Conservation (phyloP, 75 land plant genomes). For the Sequoiadendron giganteum region DNA sequence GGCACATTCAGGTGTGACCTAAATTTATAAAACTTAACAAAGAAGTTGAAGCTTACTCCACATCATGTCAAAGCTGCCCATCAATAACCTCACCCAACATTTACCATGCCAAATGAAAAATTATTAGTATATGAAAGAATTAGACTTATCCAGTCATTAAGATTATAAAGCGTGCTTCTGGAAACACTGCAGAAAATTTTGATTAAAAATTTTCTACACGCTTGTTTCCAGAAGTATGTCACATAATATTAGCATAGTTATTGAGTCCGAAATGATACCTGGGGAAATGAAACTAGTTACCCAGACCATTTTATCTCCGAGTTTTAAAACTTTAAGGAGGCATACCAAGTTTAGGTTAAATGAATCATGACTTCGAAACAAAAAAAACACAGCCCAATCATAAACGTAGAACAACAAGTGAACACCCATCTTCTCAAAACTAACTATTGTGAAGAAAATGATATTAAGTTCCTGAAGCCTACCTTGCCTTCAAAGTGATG, state of each 20-base stretch:
- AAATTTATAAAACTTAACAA: not conserved
- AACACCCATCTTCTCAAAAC: not conserved
- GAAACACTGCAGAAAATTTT: no score
- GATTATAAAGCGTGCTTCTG: no score
- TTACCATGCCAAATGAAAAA: no score
- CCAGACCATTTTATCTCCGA: not conserved
- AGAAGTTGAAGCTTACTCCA: no score
- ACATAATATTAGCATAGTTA: no score
- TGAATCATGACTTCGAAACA: not conserved
- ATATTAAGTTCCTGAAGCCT: not conserved
- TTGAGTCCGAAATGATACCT: no score
- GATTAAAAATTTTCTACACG: no score
- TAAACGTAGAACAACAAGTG: not conserved
- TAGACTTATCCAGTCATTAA: no score
- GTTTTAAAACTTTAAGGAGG: not conserved
- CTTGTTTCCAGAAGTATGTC: no score
- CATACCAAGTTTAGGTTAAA: not conserved
- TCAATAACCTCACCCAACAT: no score
- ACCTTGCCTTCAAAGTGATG: conserved; percentile 93
- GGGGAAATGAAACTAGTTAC: not conserved
- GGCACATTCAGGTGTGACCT: not conserved
- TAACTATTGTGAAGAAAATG: not conserved
- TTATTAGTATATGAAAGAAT: no score
- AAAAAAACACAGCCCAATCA: not conserved
- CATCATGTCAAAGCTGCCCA: no score